Conservation (phyloP, 2,329 filamentous ascomycete species). For the Hypomyces rosellus region DNA sequence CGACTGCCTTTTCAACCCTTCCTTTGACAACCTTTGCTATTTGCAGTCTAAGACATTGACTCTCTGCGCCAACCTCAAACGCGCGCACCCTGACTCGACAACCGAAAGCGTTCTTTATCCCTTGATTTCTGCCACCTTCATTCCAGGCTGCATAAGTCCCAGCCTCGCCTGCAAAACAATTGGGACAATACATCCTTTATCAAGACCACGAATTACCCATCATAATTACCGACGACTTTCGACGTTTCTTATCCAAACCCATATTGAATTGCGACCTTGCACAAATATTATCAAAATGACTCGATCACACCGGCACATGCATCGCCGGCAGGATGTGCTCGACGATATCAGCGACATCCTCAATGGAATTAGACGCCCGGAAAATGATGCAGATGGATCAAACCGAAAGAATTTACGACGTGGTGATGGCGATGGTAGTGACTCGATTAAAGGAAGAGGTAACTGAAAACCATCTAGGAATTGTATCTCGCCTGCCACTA, state of each 20-base stretch:
- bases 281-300: constrained; percentile 21
- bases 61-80: constrained; percentile 15
- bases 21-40: constrained; percentile 4
- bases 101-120: constrained; percentile 20
- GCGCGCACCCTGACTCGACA: constrained; percentile 18
- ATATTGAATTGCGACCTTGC: neutral
- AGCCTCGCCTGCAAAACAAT: constrained; percentile 7
- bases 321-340: constrained; percentile 21
- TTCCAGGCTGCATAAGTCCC: constrained; percentile 21
- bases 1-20: constrained; percentile 11
- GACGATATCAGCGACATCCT: constrained; percentile 23
- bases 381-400: neutral
- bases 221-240: constrained; percentile 11
- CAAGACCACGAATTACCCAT: constrained; percentile 9
- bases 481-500: neutral
- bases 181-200: constrained; percentile 8
- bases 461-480: neutral
- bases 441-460: neutral
- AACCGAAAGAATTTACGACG: neutral
- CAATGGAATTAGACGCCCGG: constrained; percentile 11
- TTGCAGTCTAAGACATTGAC: constrained; percentile 18
- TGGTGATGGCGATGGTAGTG: neutral
- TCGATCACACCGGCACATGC: constrained; percentile 22
- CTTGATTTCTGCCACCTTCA: constrained; percentile 19
- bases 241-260: neutral